phyloP scores from a whole-genome alignment of 768 basidiomycete species.

The Candolleomyces eurysporus region DNA sequence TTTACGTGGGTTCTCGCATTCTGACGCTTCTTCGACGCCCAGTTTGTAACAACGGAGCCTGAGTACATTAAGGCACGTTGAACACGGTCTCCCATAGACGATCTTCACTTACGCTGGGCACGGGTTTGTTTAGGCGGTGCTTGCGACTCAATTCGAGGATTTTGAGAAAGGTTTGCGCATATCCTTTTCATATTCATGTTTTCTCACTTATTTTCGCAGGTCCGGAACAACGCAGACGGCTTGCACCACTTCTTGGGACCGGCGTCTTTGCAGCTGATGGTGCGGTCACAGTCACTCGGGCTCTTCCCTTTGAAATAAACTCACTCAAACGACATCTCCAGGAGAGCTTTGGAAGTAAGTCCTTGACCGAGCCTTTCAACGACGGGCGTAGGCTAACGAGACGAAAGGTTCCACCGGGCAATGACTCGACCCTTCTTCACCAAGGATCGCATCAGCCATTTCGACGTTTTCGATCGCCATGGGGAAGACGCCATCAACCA shows the following conservation, averaged over 20 bases:
- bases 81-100: background rate
- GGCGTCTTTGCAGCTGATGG: slow-evolving; percentile 59
- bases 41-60: background rate
- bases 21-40: slow-evolving; percentile 14
- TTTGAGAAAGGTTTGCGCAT: slow-evolving; percentile 34
- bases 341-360: slow-evolving; percentile 58
- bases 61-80: slow-evolving; percentile 15
- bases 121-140: slow-evolving; percentile 25
- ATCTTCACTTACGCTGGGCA: no score
- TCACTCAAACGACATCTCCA: background rate
- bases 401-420: slow-evolving; percentile 51
- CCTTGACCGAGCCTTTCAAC: background rate
- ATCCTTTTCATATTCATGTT: background rate
- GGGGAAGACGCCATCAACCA: slow-evolving; percentile 44
- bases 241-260: slow-evolving; percentile 37
- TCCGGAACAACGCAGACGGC: slow-evolving; percentile 15
- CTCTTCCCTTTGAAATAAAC: background rate
- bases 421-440: slow-evolving; percentile 65
- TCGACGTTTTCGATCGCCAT: slow-evolving; percentile 54
- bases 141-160: slow-evolving; percentile 40
- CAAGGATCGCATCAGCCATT: slow-evolving; percentile 50
- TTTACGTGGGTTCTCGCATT: slow-evolving; percentile 11
- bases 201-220: slow-evolving; percentile 17
- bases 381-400: background rate
- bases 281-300: slow-evolving; percentile 1